A percentile compares a stretch with the other conserved stretches of the same genome.
phyloP scores from a whole-genome alignment of 495 filamentous ascomycete genomes.

The Talaromyces nanjingensis region DNA sequence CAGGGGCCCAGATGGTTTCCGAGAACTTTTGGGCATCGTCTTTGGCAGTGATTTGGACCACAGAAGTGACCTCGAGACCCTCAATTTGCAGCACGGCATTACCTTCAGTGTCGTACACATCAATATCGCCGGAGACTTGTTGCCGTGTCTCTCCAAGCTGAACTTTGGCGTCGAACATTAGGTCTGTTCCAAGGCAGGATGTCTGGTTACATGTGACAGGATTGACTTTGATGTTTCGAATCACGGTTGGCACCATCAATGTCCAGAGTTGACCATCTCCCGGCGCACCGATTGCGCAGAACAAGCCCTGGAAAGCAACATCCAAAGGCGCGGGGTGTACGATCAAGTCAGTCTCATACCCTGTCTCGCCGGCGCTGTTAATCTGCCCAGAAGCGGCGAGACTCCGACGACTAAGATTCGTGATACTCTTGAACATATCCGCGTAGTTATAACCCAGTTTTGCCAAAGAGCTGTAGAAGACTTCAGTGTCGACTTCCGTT shows the following conservation, averaged over 20 bases:
- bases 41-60: background rate
- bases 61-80: background rate
- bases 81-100: background rate
- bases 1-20: background rate
- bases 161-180: background rate
- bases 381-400: conserved; percentile 9
- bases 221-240: conserved; percentile 32
- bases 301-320: background rate
- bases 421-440: conserved; percentile 13
- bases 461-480: conserved; percentile 17
- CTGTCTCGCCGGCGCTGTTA: background rate
- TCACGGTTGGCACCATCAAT: conserved; percentile 18
- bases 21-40: background rate
- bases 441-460: conserved; percentile 19
- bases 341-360: background rate
- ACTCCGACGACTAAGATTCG: conserved; percentile 9
- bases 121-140: background rate
- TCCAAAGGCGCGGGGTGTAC: background rate
- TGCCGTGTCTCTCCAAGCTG: background rate
- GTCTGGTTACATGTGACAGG: conserved; percentile 27
- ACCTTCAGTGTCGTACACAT: conserved; percentile 16
- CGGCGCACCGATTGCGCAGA: conserved; percentile 8
- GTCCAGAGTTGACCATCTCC: conserved; percentile 15
- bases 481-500: conserved; percentile 13
- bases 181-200: background rate